A percentile compares a stretch with the other conserved stretches of the same genome.
Conservation (phyloP, 129 eudicot species). For the Gnaphalium uliginosum region DNA sequence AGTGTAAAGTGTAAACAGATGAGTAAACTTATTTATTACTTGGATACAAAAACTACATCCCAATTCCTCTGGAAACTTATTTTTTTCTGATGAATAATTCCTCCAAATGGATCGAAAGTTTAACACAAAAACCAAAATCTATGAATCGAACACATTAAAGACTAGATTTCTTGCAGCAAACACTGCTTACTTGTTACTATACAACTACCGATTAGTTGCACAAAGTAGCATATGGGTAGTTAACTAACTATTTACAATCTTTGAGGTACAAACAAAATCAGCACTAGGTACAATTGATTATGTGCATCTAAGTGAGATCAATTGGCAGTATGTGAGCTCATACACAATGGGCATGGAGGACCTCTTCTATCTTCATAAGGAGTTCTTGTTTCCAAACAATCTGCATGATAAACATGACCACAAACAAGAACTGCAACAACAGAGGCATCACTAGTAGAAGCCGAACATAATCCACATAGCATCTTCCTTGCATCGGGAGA, state of each 20-base stretch:
- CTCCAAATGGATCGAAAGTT: too few species aligned
- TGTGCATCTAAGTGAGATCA: constrained; percentile 3
- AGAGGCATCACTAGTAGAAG: constrained; percentile 49
- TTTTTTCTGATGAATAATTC: too few species aligned
- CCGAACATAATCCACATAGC: constrained; percentile 23
- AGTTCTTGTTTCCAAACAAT: constrained; percentile 68
- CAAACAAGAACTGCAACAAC: constrained; percentile 78
- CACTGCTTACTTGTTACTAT: background rate
- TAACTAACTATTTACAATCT: constrained; percentile 6
- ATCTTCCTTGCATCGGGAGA: constrained; percentile 20
- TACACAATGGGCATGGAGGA: constrained; percentile 75
- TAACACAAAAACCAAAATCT: too few species aligned
- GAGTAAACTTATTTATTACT: too few species aligned
- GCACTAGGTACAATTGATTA: constrained; percentile 18
- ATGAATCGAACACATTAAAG: background rate
- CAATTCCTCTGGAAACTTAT: too few species aligned
- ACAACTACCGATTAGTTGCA: background rate
- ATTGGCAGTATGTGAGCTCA: constrained; percentile 17
- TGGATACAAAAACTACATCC: too few species aligned
- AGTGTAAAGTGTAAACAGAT: too few species aligned
- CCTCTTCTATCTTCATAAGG: constrained; percentile 52
- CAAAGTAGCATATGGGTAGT: background rate
- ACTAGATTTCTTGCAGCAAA: constrained; percentile 11
- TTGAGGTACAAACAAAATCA: constrained; percentile 15
- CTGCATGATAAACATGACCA: constrained; percentile 81